A percentile compares a stretch with the other conserved stretches of the same genome.
Evolutionary conservation across 768 basidiomycete species (phyloP).

Genomic region (Boletus patriciae): DNA sequence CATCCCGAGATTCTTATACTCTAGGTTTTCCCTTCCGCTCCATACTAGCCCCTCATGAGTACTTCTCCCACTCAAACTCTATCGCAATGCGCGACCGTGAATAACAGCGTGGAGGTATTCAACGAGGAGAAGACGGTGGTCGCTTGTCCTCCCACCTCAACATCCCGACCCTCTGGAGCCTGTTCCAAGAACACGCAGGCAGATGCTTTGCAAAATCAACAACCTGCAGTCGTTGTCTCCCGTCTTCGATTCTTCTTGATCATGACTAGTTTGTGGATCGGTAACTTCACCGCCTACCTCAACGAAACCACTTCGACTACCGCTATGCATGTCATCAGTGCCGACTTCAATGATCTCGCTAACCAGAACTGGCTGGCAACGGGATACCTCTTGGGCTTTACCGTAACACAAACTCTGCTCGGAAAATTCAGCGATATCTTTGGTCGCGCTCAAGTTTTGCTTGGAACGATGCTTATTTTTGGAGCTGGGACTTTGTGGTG

Average conservation of each 20-base stretch:
- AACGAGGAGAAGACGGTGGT: constrained; percentile 25
- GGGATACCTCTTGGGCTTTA: constrained; percentile 36
- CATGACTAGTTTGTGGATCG: constrained; percentile 36
- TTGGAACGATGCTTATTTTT: constrained; percentile 38
- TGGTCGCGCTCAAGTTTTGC: constrained; percentile 35
- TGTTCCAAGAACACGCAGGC: background rate
- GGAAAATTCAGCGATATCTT: constrained; percentile 38
- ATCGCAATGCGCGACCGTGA: constrained; percentile 33
- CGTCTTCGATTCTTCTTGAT: constrained; percentile 34
- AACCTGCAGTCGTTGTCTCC: constrained; percentile 31
- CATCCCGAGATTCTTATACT: constrained; percentile 19
- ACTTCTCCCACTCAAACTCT: constrained; percentile 29
- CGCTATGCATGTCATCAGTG: constrained; percentile 37
- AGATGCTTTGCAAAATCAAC: constrained; percentile 6
- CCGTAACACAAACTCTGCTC: constrained; percentile 37
- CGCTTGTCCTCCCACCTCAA: background rate
- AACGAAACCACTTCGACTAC: constrained; percentile 37
- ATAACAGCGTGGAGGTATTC: constrained; percentile 29
- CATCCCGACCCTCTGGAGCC: constrained; percentile 1
- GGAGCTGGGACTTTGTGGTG: constrained; percentile 37
- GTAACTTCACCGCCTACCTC: constrained; percentile 38
- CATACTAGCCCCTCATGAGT: constrained; percentile 23
- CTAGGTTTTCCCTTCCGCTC: background rate
- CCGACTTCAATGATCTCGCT: constrained; percentile 29
- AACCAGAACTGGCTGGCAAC: constrained; percentile 39